Base-by-base conservation (phyloP, 371 early-diverging fungal genomes). In the Mucor lusitanicus region DNA sequence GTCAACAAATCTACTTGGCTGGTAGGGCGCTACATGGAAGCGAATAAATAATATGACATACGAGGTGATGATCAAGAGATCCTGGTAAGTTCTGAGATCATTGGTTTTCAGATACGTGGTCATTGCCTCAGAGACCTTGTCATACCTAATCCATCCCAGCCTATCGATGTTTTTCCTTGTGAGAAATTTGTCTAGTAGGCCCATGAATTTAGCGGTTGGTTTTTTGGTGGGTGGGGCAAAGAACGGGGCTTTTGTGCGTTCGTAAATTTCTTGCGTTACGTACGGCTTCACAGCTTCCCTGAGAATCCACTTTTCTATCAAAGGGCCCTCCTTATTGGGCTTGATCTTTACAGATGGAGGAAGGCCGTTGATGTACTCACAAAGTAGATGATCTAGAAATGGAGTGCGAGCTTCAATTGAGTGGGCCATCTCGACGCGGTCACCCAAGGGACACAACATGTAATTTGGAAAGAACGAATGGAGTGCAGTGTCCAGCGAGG, bases 351-450 rank as follows among this genome's bases (percentile, higher is more conserved):
- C 55, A 13, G 67, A 71, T 11, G 71, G 67, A 40, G 71, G 71
- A 3, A 71, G 60, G 33, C 59, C 32, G 32, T 67, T 71, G 19
- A 71, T 59, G 42, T 71, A 71, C 62, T 71, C 67, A 5, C 50
- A 56, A 11, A 71, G 55, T 19, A 17, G 28, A 37, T 71, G 71
- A 21, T 71, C 71, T 48, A 71, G 35, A 50, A 71, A 71, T 1
- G 71, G 67, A 5, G 67, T 67, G 15, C 71, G 62, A 0, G 67
- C 63, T 44, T 71, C 71, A 37, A 71, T 50, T 3, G 71, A 71
- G 33, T 67, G 63, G 1, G 71, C 71, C 71, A 71, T 71, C 59
- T 71, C 71, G 33, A 40, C 40, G 25, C 71, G 59, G 15, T 71
- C 71, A 27, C 71, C 67, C n/a, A 67, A 53, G 30, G 32, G 19